Conservation (phyloP, 306 rosid genomes). For the Cucurbita argyrosperma region DNA sequence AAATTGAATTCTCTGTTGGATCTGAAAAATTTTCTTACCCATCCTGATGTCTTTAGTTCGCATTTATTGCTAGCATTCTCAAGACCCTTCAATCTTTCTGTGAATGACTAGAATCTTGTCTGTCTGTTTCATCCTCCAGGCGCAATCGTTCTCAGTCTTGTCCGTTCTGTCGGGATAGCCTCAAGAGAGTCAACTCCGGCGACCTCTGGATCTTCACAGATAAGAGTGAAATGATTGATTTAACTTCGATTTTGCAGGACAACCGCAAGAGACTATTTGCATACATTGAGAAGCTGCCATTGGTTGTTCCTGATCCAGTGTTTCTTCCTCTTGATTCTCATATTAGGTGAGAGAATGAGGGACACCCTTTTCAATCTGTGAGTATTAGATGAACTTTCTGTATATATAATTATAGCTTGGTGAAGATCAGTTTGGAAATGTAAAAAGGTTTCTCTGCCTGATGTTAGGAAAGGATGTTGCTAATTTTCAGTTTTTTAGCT, state of each 20-base stretch:
- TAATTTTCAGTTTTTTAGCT: not conserved
- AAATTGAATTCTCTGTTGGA: not conserved
- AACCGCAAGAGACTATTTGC: conserved; percentile 53
- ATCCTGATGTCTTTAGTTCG: not conserved
- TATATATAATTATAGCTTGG: not conserved
- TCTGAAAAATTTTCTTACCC: not conserved
- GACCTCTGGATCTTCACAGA: conserved; percentile 86
- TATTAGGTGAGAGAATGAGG: conserved; percentile 23
- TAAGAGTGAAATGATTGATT: conserved; percentile 37
- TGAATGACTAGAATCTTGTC: not conserved
- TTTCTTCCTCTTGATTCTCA: conserved; percentile 43
- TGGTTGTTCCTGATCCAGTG: conserved; percentile 42
- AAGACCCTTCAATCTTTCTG: not conserved
- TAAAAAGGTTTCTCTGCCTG: not conserved
- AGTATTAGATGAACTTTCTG: not conserved
- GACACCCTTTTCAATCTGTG: not conserved
- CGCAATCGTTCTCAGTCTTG: conserved; percentile 61
- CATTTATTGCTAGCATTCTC: not conserved
- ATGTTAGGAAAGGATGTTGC: not conserved
- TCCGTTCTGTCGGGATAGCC: conserved; percentile 84
- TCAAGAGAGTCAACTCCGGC: conserved; percentile 50
- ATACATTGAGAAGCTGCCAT: conserved; percentile 65
- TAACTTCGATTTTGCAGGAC: conserved; percentile 44
- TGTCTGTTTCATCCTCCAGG: conserved; percentile 28
- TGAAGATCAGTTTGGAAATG: not conserved